phyloP scores from a whole-genome alignment of 805 yeast genomes.

The Candida methanosorbosa region DNA sequence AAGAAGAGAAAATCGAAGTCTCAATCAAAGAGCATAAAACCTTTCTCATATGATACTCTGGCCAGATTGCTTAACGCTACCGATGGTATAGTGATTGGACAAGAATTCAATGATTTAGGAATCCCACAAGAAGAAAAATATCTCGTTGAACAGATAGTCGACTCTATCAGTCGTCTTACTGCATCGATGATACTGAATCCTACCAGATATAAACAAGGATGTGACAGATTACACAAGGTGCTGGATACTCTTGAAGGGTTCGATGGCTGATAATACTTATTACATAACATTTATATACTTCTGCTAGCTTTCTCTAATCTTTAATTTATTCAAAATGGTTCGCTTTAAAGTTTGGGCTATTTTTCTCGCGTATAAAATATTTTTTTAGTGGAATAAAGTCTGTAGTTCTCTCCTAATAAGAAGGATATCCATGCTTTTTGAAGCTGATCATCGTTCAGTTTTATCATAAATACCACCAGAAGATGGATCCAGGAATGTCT shows the following conservation, averaged over 20 bases:
- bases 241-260: constrained; percentile 83
- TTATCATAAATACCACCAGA: too few relatives aligned
- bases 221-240: constrained; percentile 72
- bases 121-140: constrained; percentile 71
- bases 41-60: constrained; percentile 33
- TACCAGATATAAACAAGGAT: constrained; percentile 70
- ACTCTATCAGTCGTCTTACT: constrained; percentile 74
- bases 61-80: constrained; percentile 47
- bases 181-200: constrained; percentile 89
- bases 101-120: constrained; percentile 65
- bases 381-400: too few relatives aligned
- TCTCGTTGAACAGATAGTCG: constrained; percentile 77
- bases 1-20: constrained; percentile 7
- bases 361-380: too few relatives aligned
- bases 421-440: too few relatives aligned
- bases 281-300: background rate
- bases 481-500: too few relatives aligned
- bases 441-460: too few relatives aligned
- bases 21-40: constrained; percentile 16
- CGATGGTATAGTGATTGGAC: constrained; percentile 55
- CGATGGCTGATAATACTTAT: constrained; percentile 9
- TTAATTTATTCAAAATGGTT: background rate
- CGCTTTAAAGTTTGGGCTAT: too few relatives aligned
- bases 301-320: background rate
- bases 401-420: too few relatives aligned